Evolutionary conservation across 1,139 yeast genomes (phyloP), one percentile per base, ranked within the genome.

Genomic region (Petasospora rhodanensis): DNA sequence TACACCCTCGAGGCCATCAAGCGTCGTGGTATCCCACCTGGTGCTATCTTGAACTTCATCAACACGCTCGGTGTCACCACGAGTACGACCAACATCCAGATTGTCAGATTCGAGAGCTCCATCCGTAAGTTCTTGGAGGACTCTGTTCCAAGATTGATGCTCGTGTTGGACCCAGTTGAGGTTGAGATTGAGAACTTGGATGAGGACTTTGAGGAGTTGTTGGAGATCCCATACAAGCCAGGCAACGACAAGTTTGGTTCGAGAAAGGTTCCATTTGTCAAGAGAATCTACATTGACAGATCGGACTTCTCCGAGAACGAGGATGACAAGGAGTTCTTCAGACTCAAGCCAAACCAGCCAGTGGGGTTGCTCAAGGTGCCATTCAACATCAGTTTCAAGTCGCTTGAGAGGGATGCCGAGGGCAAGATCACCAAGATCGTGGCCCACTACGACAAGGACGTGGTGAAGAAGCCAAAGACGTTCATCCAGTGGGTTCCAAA

Each of bases 11-110:
- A 87, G 52, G 96, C 94, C 28, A 79, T 93, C 41, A 82, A 86
- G 56, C 84, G 99, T 61, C 84, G 99, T 59, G 99, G 99, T 65
- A 80, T 93, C 7, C 98, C 99, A 45, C 98, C 99, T n/a, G 97
- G 97, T 22, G 96, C 97, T 17, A 85, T 93, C 56, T 70, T 93
- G 52, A 75, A 87, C 24, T 93, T 93, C 59, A 84, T 93, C 53
- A 86, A 89, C 56, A 93, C 96, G 29, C 73, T 93, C 48, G 99
- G 99, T 52, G 98, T 93, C 35, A 93, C 98, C 30, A 91, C 97
- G 2, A 73, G 89, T 31, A 82, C 89, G 26, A 81, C 96, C 29
- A 87, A 86, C 55, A 93, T 93, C 56, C 96, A 91, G 67, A 82
- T 76, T 16, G 74, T 76, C 9, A 73, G 98, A 58, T 87, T 93